These are phyloP conservation scores for Lipomyces yamanashiensis DNA, from an alignment of 805 yeast genomes.

Conservation along the genomic window DNA sequence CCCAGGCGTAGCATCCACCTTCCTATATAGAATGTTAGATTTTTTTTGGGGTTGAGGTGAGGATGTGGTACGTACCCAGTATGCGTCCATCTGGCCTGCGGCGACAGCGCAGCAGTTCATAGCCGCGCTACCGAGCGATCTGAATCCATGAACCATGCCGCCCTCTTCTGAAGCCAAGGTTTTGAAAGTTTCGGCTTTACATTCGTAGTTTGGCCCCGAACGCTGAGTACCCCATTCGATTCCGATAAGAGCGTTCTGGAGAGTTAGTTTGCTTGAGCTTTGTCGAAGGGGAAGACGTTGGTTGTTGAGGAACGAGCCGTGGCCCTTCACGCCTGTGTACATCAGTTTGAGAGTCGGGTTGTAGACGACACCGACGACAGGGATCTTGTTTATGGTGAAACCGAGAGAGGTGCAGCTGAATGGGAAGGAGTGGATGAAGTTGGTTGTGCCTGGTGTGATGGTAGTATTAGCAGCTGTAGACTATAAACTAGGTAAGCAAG, in stretches of 20 bases:
- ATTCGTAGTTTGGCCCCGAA: slow-evolving; percentile 54
- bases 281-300: slow-evolving; percentile 48
- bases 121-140: slow-evolving; percentile 68
- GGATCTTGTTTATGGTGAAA: slow-evolving; percentile 52
- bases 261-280: slow-evolving; percentile 44
- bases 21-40: slow-evolving; percentile 57
- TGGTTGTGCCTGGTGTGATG: slow-evolving; percentile 56
- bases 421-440: slow-evolving; percentile 67
- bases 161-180: slow-evolving; percentile 56
- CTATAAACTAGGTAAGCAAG: background rate
- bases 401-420: slow-evolving; percentile 67
- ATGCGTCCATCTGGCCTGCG: slow-evolving; percentile 61
- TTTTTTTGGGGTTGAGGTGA: background rate
- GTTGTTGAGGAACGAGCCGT: slow-evolving; percentile 60
- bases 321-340: slow-evolving; percentile 59
- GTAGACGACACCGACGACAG: slow-evolving; percentile 69
- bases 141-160: slow-evolving; percentile 64
- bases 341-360: slow-evolving; percentile 61
- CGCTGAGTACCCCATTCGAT: slow-evolving; percentile 68
- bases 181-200: slow-evolving; percentile 55
- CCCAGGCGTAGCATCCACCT: slow-evolving; percentile 74
- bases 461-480: too few relatives aligned
- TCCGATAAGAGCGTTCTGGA: slow-evolving; percentile 60
- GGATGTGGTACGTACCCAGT: slow-evolving; percentile 50
- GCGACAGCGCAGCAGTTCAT: slow-evolving; percentile 64